Evolutionary conservation across 1,139 yeast species (phyloP).

Genomic region (Geotrichum carabidarum): DNA sequence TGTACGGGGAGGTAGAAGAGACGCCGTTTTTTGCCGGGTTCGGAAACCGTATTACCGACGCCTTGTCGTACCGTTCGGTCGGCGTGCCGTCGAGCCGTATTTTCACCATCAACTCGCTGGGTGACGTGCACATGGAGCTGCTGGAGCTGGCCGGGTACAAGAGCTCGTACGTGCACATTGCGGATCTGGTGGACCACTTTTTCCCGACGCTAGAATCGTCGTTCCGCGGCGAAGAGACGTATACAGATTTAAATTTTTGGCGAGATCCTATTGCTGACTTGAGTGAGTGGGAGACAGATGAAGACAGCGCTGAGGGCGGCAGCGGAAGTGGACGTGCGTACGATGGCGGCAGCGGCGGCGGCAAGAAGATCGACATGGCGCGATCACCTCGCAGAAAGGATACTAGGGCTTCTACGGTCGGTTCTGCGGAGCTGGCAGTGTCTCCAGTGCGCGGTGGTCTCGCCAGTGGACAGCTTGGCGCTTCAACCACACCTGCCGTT

Average conservation of each 20-base stretch:
- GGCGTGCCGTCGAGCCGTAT: slow-evolving; percentile 92
- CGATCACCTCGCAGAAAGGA: slow-evolving; percentile 11
- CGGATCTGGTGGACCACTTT: slow-evolving; percentile 93
- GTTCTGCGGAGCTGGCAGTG: neutral
- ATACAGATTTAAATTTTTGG: slow-evolving; percentile 89
- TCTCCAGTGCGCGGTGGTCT: neutral
- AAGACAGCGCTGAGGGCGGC: slow-evolving; percentile 27
- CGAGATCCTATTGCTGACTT: slow-evolving; percentile 69
- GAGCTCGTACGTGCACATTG: slow-evolving; percentile 81
- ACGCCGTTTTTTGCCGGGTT: slow-evolving; percentile 97
- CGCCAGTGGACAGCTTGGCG: too few species aligned
- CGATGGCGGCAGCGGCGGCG: slow-evolving; percentile 1
- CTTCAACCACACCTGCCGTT: neutral
- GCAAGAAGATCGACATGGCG: slow-evolving; percentile 17
- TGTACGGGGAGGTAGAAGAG: slow-evolving; percentile 40
- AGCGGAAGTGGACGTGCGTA: slow-evolving; percentile 17
- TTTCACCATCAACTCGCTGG: slow-evolving; percentile 92
- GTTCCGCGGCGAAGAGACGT: slow-evolving; percentile 45
- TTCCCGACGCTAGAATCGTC: slow-evolving; percentile 63
- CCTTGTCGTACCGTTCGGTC: slow-evolving; percentile 88
- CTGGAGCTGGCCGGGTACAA: slow-evolving; percentile 89
- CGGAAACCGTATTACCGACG: slow-evolving; percentile 96
- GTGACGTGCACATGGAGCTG: slow-evolving; percentile 96
- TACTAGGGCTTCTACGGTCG: neutral
- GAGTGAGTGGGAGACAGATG: slow-evolving; percentile 47